Conservation (phyloP, 805 yeast genomes). For the Pichia nanzhaoensis region DNA sequence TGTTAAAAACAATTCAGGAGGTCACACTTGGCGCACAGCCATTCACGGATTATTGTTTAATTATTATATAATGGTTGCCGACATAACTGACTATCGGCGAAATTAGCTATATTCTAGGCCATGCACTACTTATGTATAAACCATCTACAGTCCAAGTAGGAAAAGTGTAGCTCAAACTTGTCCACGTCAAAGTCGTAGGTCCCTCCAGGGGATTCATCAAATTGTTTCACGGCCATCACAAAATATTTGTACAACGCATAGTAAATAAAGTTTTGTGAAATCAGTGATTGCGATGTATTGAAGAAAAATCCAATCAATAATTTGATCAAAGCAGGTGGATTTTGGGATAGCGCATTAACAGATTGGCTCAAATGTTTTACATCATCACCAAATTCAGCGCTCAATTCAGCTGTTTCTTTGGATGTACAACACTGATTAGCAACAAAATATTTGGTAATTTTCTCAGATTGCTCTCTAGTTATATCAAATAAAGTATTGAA, state of each 20-base stretch:
- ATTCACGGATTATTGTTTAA: background rate
- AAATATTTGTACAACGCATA: constrained; percentile 25
- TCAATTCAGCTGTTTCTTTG: background rate
- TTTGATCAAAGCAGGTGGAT: constrained; percentile 17
- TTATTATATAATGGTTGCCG: too few species aligned
- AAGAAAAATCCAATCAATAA: constrained; percentile 26
- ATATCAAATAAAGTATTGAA: constrained; percentile 11
- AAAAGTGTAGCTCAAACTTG: constrained; percentile 2
- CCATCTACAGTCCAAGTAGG: constrained; percentile 11
- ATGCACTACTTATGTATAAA: constrained; percentile 5
- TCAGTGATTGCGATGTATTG: constrained; percentile 23
- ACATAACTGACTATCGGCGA: too few species aligned
- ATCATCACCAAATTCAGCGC: background rate
- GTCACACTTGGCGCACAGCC: too few species aligned
- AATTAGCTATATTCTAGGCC: too few species aligned
- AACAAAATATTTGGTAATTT: constrained; percentile 6
- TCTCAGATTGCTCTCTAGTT: constrained; percentile 2
- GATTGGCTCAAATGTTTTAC: constrained; percentile 6
- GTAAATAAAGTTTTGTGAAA: constrained; percentile 25
- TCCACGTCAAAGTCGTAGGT: constrained; percentile 9
- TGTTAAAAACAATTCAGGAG: too few species aligned
- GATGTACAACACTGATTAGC: background rate
- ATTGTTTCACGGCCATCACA: constrained; percentile 9
- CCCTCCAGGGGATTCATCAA: constrained; percentile 6
- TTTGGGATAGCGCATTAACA: constrained; percentile 14